These are phyloP conservation scores for Calocybe indica DNA, from an alignment of 768 basidiomycete species.

Conservation along the genomic window DNA sequence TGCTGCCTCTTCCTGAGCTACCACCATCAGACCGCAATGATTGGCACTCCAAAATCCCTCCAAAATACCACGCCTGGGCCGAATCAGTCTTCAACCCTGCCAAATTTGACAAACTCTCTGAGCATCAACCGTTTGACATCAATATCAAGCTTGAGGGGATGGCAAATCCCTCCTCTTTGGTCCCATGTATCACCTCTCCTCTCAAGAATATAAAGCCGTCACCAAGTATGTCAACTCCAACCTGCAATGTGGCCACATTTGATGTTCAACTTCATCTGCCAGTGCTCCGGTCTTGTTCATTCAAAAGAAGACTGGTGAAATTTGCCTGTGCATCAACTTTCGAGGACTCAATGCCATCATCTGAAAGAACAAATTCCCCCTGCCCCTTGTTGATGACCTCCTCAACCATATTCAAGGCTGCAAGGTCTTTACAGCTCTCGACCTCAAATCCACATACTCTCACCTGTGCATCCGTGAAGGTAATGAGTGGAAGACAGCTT, in stretches of 20 bases:
- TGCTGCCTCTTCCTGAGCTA: too few relatives aligned
- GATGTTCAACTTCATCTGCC: slow-evolving; percentile 21
- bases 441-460: slow-evolving; percentile 32
- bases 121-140: slow-evolving; percentile 27
- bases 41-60: too few relatives aligned
- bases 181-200: slow-evolving; percentile 26
- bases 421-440: slow-evolving; percentile 24
- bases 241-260: slow-evolving; percentile 30
- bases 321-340: slow-evolving; percentile 26
- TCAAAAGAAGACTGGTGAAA: slow-evolving; percentile 25
- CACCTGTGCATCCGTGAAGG: slow-evolving; percentile 31
- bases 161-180: slow-evolving; percentile 24
- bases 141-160: slow-evolving; percentile 26
- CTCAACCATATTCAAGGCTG: slow-evolving; percentile 21
- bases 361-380: slow-evolving; percentile 20
- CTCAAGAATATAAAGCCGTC: slow-evolving; percentile 26
- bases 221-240: slow-evolving; percentile 29
- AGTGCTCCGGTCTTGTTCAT: slow-evolving; percentile 27
- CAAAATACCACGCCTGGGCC: not conserved
- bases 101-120: slow-evolving; percentile 20
- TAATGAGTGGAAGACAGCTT: slow-evolving; percentile 40
- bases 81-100: slow-evolving; percentile 18
- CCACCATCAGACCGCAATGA: too few relatives aligned
- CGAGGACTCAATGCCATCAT: slow-evolving; percentile 25
- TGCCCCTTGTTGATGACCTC: slow-evolving; percentile 24